Conservation (phyloP, 2,329 filamentous ascomycete genomes). For the Colletotrichum tofieldiae region DNA sequence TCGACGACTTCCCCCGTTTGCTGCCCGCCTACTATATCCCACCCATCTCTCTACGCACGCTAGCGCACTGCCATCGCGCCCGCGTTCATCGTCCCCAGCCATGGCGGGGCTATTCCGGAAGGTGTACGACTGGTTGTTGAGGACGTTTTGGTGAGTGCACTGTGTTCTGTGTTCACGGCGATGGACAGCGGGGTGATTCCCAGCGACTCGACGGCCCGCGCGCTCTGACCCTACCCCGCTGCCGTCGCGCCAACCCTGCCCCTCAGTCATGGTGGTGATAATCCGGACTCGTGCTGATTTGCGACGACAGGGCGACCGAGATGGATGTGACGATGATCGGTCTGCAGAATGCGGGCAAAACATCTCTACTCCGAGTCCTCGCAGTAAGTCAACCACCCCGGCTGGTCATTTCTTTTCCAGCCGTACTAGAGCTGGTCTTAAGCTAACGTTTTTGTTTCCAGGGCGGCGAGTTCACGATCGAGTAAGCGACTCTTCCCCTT, state of each 20-base stretch:
- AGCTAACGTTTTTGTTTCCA: slow-evolving; percentile 62
- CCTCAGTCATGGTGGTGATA: slow-evolving; percentile 15
- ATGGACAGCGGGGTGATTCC: slow-evolving; percentile 30
- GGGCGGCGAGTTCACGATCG: slow-evolving; percentile 98
- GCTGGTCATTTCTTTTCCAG: slow-evolving; percentile 42
- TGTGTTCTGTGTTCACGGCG: slow-evolving; percentile 12
- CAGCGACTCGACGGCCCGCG: slow-evolving; percentile 28
- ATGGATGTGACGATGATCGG: slow-evolving; percentile 99
- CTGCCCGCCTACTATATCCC: slow-evolving; percentile 6
- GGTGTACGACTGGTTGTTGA: slow-evolving; percentile 98
- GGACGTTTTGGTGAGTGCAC: slow-evolving; percentile 90
- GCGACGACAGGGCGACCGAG: slow-evolving; percentile 86
- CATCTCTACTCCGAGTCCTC: slow-evolving; percentile 91
- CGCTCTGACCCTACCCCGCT: slow-evolving; percentile 37
- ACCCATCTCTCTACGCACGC: slow-evolving; percentile 13
- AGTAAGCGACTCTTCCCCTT: slow-evolving; percentile 76
- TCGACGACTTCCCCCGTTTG: slow-evolving; percentile 1
- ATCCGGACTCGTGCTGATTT: slow-evolving; percentile 44
- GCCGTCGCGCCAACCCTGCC: slow-evolving; percentile 28
- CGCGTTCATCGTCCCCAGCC: slow-evolving; percentile 52
- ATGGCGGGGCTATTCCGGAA: slow-evolving; percentile 95
- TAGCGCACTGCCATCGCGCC: slow-evolving; percentile 39
- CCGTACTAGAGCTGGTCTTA: slow-evolving; percentile 39
- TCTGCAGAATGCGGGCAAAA: slow-evolving; percentile 98
- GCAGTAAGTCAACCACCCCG: slow-evolving; percentile 77